Percentiles rank a stretch among this genome's conserved stretches.
Conservation (phyloP, 2,329 filamentous ascomycete genomes). For the Penicillium polonicum region DNA sequence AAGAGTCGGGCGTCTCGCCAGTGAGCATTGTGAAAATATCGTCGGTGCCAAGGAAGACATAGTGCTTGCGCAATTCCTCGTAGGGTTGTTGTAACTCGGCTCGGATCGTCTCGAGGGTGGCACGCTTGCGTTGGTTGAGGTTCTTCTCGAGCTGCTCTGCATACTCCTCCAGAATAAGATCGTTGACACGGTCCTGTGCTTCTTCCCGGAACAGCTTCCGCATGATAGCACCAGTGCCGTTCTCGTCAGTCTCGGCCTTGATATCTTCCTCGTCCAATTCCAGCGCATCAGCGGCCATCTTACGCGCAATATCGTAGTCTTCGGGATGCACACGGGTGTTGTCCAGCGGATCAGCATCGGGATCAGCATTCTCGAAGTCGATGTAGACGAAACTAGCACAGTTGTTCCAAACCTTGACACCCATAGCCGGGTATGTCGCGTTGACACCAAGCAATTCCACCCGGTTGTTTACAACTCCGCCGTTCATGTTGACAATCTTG, state of each 20-base stretch:
- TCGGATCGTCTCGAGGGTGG: slow-evolving; percentile 92
- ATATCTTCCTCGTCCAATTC: slow-evolving; percentile 98
- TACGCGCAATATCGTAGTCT: slow-evolving; percentile 95
- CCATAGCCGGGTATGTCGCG: slow-evolving; percentile 78
- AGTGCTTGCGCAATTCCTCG: slow-evolving; percentile 85
- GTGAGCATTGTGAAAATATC: slow-evolving; percentile 97
- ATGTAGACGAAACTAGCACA: slow-evolving; percentile 94
- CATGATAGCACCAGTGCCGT: slow-evolving; percentile 85
- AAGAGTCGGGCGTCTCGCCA: slow-evolving; percentile 80
- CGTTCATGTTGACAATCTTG: slow-evolving; percentile 89
- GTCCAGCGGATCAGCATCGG: slow-evolving; percentile 85
- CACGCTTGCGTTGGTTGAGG: slow-evolving; percentile 90
- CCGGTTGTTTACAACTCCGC: slow-evolving; percentile 77
- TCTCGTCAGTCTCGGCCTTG: slow-evolving; percentile 88
- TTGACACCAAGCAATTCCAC: slow-evolving; percentile 87
- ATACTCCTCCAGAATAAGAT: slow-evolving; percentile 93
- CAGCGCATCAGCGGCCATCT: slow-evolving; percentile 96
- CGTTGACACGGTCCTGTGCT: slow-evolving; percentile 91
- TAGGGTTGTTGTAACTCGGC: slow-evolving; percentile 90
- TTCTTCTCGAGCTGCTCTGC: slow-evolving; percentile 92
- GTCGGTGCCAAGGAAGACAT: slow-evolving; percentile 66
- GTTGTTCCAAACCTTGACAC: slow-evolving; percentile 90
- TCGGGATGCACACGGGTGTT: slow-evolving; percentile 97
- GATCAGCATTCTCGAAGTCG: slow-evolving; percentile 77
- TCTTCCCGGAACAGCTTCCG: slow-evolving; percentile 94